Conservation (phyloP, 2,329 filamentous ascomycete species). For the Talaromyces sp. region DNA sequence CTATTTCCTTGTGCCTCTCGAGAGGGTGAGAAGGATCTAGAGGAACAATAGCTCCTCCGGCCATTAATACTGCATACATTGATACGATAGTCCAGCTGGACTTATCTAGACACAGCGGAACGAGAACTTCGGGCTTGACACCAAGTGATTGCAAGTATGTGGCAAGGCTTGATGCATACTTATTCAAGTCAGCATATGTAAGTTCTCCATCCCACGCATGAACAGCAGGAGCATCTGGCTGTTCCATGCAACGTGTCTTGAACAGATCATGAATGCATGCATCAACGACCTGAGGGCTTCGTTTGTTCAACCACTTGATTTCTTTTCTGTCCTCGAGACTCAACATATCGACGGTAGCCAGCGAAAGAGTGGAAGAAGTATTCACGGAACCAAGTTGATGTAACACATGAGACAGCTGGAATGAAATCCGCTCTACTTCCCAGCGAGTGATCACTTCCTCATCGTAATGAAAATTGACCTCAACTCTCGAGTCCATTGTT, state of each 20-base stretch:
- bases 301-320: constrained; percentile 25
- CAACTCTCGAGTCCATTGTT: constrained; percentile 51
- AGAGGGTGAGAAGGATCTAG: constrained; percentile 16
- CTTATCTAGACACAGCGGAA: constrained; percentile 26
- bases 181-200: constrained; percentile 33
- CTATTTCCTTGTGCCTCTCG: constrained; percentile 14
- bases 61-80: constrained; percentile 21
- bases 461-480: constrained; percentile 63
- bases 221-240: constrained; percentile 30
- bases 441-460: constrained; percentile 54
- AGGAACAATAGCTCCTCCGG: constrained; percentile 21
- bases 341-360: constrained; percentile 20
- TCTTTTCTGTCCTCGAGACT: constrained; percentile 32
- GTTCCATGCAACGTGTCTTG: background rate
- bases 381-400: constrained; percentile 31
- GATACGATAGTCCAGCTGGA: constrained; percentile 21
- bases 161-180: constrained; percentile 32
- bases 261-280: constrained; percentile 16
- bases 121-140: constrained; percentile 26
- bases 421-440: constrained; percentile 54
- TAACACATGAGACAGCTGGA: constrained; percentile 46
- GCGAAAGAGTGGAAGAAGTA: constrained; percentile 19
- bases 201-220: constrained; percentile 32
- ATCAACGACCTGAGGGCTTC: constrained; percentile 10
- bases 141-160: constrained; percentile 29